Percentiles rank a stretch among this genome's conserved stretches.
Evolutionary conservation across 2,329 filamentous ascomycete species (phyloP).

Genomic region (Elsinoe fawcettii): DNA sequence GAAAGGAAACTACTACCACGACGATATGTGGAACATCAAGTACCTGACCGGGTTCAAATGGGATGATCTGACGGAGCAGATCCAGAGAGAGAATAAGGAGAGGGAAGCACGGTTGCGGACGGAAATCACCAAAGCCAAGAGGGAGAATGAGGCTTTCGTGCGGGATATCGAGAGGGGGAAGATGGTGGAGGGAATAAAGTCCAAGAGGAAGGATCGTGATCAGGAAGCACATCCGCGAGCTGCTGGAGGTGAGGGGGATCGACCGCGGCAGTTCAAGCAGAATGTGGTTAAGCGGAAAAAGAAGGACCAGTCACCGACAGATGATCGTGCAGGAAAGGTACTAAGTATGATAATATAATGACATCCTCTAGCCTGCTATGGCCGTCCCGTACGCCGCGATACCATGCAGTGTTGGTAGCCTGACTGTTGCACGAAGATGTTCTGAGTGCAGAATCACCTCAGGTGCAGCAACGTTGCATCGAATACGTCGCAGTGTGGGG

Average conservation of each 20-base stretch:
- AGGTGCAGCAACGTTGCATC: too few species aligned
- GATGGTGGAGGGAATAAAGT: conserved; percentile 64
- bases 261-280: conserved; percentile 56
- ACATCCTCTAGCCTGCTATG: not conserved
- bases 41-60: conserved; percentile 83
- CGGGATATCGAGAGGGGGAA: conserved; percentile 72
- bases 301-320: not conserved
- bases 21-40: conserved; percentile 78
- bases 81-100: conserved; percentile 74
- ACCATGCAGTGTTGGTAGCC: too few species aligned
- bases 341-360: conserved; percentile 5
- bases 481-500: too few species aligned
- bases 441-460: too few species aligned
- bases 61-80: conserved; percentile 63
- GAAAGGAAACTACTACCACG: conserved; percentile 74
- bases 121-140: conserved; percentile 66
- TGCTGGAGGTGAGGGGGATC: conserved; percentile 22
- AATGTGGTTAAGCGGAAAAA: conserved; percentile 45
- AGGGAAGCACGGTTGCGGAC: conserved; percentile 65
- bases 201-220: conserved; percentile 46
- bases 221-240: conserved; percentile 24
- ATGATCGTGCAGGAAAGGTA: conserved; percentile 4
- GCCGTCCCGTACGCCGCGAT: too few species aligned
- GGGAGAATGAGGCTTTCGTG: conserved; percentile 75
- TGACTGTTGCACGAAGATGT: too few species aligned